Conservation (phyloP, 768 basidiomycete species). For the Podaxis pistillaris region DNA sequence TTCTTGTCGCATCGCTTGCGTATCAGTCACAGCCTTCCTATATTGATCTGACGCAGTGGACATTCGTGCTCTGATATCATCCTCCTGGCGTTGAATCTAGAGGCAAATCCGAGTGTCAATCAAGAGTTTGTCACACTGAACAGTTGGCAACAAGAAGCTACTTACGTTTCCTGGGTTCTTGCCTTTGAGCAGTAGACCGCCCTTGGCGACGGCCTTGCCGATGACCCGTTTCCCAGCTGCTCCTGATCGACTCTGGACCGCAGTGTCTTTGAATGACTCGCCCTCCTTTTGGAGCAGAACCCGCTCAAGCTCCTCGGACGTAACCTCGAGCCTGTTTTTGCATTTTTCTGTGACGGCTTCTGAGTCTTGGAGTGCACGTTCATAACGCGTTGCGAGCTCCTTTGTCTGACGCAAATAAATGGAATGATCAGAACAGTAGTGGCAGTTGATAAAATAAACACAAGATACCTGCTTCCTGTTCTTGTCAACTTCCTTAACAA, state of each 20-base stretch:
- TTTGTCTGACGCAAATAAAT: conserved; percentile 60
- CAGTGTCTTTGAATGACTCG: conserved; percentile 83
- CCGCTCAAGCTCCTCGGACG: conserved; percentile 93
- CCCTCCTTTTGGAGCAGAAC: conserved; percentile 94
- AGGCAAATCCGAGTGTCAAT: conserved; percentile 12
- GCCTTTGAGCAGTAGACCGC: conserved; percentile 85
- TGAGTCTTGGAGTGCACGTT: conserved; percentile 84
- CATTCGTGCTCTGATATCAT: conserved; percentile 86
- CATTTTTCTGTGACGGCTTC: conserved; percentile 86
- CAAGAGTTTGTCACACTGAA: background rate
- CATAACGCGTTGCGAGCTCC: conserved; percentile 85
- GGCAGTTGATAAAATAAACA: background rate
- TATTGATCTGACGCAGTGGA: conserved; percentile 86
- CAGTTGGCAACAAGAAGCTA: conserved; percentile 6
- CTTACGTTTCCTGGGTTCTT: conserved; percentile 87
- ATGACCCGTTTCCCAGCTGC: conserved; percentile 76
- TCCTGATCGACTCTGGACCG: conserved; percentile 59
- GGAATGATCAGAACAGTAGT: conserved; percentile 4
- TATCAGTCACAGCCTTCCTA: conserved; percentile 86
- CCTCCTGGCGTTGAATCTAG: conserved; percentile 89
- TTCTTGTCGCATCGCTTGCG: conserved; percentile 89
- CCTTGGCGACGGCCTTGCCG: conserved; percentile 90
- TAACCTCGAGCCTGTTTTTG: conserved; percentile 80
- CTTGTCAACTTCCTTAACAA: conserved; percentile 93
- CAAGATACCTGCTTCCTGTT: conserved; percentile 75